Evolutionary conservation across 2,329 filamentous ascomycete genomes (phyloP), one percentile per base, ranked within the genome.

Genomic region (Pseudocercospora fijiensis): DNA sequence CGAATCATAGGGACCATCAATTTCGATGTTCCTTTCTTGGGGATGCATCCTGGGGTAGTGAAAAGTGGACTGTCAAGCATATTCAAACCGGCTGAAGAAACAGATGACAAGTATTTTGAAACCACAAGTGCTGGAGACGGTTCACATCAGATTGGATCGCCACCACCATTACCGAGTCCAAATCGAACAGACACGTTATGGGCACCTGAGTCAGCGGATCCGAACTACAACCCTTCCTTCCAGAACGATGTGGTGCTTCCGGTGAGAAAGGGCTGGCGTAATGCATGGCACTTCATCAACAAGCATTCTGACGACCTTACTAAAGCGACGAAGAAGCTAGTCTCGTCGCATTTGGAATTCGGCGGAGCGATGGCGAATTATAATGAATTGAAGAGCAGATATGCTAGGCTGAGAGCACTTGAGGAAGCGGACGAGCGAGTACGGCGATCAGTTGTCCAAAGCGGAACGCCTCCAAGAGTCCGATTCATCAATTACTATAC

Each of bases 401-500:
- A 96, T 76, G 82, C 83, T 24, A 84, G 79, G 47, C 78, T 96
- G 26, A 84, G 90, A 60, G 85, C 83, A 1, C 79, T 96, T 9
- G 92, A 96, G 73, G 88, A 90, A 72, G 80, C 87, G 4, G 84
- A 90, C 62, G 86, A 89, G 13, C 61, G 60, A 9, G 67, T 74
- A 7, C 70, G 76, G 18, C 66, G 67, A 22, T 79, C 81, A 47
- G 73, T 69, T 49, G 76, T 73, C 1, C 62, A 68, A 28, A 64
- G 60, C 13, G 65, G 61, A 16, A 56, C 63, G 58, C 78, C 79
- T 1, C 79, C 81, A 2, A 82, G 88, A 58, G 85, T 95, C 10
- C 84, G 92, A 16, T 96, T 96, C 71, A 83, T 91, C 62, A 96
- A 96, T 74, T 96, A 96, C 75, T 96, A 94, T 74, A 96, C 92